Percentiles rank a stretch among this genome's conserved stretches.
phyloP scores from a whole-genome alignment of 192 early-diverging fungal genomes.

The Phlyctochytrium bullatum region DNA sequence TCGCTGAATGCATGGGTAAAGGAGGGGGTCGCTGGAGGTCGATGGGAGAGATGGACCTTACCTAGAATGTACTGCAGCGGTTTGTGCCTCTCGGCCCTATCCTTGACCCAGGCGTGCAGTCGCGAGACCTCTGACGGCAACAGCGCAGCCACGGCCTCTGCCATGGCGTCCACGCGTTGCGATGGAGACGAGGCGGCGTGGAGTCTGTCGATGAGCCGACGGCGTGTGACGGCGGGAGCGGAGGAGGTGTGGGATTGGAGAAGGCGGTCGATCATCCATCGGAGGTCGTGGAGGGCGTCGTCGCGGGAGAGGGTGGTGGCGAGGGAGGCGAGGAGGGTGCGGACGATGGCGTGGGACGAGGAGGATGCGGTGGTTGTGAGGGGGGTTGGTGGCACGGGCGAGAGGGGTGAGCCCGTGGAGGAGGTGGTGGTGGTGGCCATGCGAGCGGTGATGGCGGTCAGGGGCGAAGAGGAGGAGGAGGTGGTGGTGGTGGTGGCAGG shows the following conservation, averaged over 20 bases:
- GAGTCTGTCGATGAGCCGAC: background rate
- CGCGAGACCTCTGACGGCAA: background rate
- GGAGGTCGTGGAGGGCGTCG: constrained; percentile 4
- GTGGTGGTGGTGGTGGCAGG: too few relatives aligned
- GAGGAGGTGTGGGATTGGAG: background rate
- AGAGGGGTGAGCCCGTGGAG: too few relatives aligned
- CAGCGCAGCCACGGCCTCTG: background rate
- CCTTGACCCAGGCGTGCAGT: constrained; percentile 16
- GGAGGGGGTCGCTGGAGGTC: too few relatives aligned
- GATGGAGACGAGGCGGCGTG: background rate
- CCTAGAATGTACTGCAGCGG: constrained; percentile 94
- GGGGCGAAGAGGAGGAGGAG: too few relatives aligned
- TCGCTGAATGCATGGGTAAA: too few relatives aligned
- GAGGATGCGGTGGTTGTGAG: background rate
- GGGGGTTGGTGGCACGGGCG: background rate
- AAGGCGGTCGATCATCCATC: constrained; percentile 9
- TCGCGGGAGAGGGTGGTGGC: background rate
- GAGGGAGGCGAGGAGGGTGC: background rate
- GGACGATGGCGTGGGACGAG: background rate
- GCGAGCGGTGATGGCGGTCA: too few relatives aligned
- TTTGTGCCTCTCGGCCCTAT: constrained; percentile 46
- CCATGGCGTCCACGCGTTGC: background rate
- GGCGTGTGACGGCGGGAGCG: background rate
- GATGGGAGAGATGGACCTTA: constrained; percentile 37
- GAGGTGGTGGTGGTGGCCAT: too few relatives aligned